These are phyloP conservation scores for Epichloe uncinata DNA, from an alignment of 2,329 filamentous ascomycete genomes.

Conservation along the genomic window DNA sequence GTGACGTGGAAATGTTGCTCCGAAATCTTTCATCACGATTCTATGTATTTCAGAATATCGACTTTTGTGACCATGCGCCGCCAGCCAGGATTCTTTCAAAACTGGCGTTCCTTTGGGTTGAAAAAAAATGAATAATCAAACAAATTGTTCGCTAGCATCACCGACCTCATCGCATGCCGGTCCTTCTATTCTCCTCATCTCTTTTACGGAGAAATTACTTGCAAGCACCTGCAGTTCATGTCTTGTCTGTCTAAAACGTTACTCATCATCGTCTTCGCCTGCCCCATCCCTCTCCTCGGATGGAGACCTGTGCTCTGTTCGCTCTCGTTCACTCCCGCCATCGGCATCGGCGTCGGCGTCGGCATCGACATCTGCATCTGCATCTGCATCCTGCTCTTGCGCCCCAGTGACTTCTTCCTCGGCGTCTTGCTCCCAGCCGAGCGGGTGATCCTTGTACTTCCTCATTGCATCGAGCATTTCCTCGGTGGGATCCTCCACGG, in stretches of 20 bases:
- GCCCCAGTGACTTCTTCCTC: conserved; percentile 18
- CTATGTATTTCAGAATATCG: no score
- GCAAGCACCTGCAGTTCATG: no score
- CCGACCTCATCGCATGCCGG: neutral
- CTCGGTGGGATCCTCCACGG: conserved; percentile 41
- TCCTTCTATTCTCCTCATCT: neutral
- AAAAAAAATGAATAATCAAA: no score
- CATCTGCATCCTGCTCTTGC: conserved; percentile 9
- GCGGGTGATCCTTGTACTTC: conserved; percentile 38
- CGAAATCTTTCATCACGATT: no score
- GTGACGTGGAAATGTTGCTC: no score
- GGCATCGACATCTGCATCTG: no score
- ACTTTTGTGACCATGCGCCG: no score
- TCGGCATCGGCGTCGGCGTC: neutral
- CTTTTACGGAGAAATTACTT: no score
- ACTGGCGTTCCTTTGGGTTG: no score
- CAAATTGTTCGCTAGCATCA: neutral
- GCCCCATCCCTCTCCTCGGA: conserved; percentile 29
- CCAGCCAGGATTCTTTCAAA: no score
- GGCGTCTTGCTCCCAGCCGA: conserved; percentile 30
- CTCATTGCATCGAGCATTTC: conserved; percentile 38
- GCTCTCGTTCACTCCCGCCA: conserved; percentile 11
- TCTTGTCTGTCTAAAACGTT: neutral
- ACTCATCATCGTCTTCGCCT: conserved; percentile 8
- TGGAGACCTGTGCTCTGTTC: conserved; percentile 13